A percentile compares a stretch with the other conserved stretches of the same genome.
These are phyloP conservation scores for Nissolia schottii DNA, from an alignment of 306 rosid genomes.

Conservation along the genomic window DNA sequence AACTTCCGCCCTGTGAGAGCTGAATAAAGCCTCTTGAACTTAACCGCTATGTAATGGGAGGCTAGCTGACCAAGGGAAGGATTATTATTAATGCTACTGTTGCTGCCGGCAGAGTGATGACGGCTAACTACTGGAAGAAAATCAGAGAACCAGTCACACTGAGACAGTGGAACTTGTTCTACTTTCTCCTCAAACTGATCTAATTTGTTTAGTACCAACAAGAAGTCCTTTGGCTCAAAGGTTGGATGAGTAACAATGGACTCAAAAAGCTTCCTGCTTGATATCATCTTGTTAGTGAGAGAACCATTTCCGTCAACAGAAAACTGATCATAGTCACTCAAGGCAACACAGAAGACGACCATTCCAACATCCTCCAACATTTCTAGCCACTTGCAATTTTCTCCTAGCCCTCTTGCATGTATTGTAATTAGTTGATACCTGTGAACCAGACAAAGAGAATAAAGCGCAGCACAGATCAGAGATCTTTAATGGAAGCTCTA, in stretches of 20 bases:
- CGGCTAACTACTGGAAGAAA: slow-evolving; percentile 72
- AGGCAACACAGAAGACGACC: slow-evolving; percentile 68
- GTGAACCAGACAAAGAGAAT: slow-evolving; percentile 17
- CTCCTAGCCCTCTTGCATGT: slow-evolving; percentile 46
- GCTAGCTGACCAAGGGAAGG: slow-evolving; percentile 73
- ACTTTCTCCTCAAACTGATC: slow-evolving; percentile 80
- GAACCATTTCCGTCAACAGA: slow-evolving; percentile 64
- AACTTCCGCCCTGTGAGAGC: slow-evolving; percentile 70
- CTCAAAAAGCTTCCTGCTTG: slow-evolving; percentile 68
- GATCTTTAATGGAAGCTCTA: background rate
- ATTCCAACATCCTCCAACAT: slow-evolving; percentile 86
- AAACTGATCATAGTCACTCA: slow-evolving; percentile 79
- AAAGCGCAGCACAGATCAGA: slow-evolving; percentile 12
- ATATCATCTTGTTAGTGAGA: slow-evolving; percentile 72
- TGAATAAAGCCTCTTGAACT: slow-evolving; percentile 85
- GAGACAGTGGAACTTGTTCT: slow-evolving; percentile 58
- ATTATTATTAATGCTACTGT: slow-evolving; percentile 53
- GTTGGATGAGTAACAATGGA: slow-evolving; percentile 83
- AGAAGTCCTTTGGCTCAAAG: slow-evolving; percentile 85
- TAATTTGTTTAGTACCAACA: slow-evolving; percentile 75
- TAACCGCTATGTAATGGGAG: slow-evolving; percentile 69
- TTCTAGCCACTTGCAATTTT: slow-evolving; percentile 87
- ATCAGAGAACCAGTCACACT: slow-evolving; percentile 83
- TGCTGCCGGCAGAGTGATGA: slow-evolving; percentile 43
- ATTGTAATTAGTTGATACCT: slow-evolving; percentile 45